These are phyloP conservation scores for Pyrenophora graminea DNA, from an alignment of 2,329 filamentous ascomycete species.

Conservation along the genomic window DNA sequence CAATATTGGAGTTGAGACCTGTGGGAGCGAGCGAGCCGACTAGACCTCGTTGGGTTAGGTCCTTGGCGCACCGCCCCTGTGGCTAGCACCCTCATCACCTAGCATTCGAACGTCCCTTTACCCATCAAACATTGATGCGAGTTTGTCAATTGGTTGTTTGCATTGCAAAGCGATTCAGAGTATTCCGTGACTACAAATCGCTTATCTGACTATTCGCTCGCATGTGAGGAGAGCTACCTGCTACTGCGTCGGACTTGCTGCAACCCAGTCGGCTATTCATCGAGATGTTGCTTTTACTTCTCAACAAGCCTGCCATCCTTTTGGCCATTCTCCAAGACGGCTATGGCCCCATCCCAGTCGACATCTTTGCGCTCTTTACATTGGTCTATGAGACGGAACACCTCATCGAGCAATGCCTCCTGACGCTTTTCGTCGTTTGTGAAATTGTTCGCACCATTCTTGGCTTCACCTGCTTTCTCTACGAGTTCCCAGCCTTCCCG, in stretches of 20 bases:
- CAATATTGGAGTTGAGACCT: slow-evolving; percentile 35
- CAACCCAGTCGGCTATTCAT: background rate
- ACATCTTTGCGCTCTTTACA: background rate
- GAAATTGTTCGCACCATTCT: background rate
- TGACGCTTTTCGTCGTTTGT: background rate
- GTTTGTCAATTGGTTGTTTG: background rate
- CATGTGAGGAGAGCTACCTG: background rate
- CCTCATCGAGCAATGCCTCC: background rate
- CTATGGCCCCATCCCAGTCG: background rate
- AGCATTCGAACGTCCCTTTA: background rate
- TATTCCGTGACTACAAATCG: background rate
- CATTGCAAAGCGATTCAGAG: background rate
- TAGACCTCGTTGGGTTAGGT: slow-evolving; percentile 12
- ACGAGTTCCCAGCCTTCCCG: background rate
- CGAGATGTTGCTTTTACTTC: background rate
- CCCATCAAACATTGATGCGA: background rate
- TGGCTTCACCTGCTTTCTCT: background rate
- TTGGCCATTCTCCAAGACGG: background rate
- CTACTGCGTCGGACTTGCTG: background rate
- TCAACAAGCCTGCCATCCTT: background rate
- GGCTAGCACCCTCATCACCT: slow-evolving; percentile 3
- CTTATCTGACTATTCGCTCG: background rate
- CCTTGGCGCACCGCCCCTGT: slow-evolving; percentile 18
- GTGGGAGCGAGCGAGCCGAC: slow-evolving; percentile 22
- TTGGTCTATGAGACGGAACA: background rate